Evolutionary conservation across 1,139 yeast genomes (phyloP).

Genomic region (Scheffersomyces stambukii): DNA sequence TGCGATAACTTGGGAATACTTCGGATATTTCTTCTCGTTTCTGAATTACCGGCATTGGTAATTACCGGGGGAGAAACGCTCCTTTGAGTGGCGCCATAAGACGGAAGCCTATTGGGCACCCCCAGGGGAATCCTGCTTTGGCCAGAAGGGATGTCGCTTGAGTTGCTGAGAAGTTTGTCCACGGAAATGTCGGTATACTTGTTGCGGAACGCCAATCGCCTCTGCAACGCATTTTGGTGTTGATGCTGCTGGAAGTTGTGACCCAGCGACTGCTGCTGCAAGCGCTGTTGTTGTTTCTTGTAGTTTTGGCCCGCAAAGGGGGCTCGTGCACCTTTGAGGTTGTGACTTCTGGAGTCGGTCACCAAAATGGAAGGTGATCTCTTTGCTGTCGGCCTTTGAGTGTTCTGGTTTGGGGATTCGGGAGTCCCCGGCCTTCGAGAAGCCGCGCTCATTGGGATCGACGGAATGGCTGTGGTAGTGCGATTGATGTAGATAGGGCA

Average conservation of each 20-base stretch:
- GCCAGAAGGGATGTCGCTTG: slow-evolving; percentile 85
- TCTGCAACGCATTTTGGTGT: slow-evolving; percentile 21
- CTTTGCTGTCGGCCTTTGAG: slow-evolving; percentile 62
- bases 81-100: neutral
- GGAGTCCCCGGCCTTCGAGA: slow-evolving; percentile 6
- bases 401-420: slow-evolving; percentile 2
- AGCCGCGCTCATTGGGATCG: slow-evolving; percentile 1
- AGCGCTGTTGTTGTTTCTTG: slow-evolving; percentile 34
- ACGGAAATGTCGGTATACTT: slow-evolving; percentile 69
- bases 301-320: slow-evolving; percentile 75
- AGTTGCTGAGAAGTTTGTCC: slow-evolving; percentile 64
- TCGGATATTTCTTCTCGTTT: slow-evolving; percentile 24
- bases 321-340: slow-evolving; percentile 59
- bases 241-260: slow-evolving; percentile 14
- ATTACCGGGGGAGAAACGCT: slow-evolving; percentile 4
- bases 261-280: slow-evolving; percentile 11
- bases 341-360: slow-evolving; percentile 74
- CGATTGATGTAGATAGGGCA: no score
- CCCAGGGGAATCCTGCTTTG: slow-evolving; percentile 47
- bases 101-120: slow-evolving; percentile 15
- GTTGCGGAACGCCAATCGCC: slow-evolving; percentile 27
- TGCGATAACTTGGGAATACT: slow-evolving; percentile 57
- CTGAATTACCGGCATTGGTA: slow-evolving; percentile 6
- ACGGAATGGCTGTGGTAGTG: neutral
- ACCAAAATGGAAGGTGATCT: slow-evolving; percentile 91